These are phyloP conservation scores for Bothriochloa decipiens DNA, from an alignment of 176 grass and related monocot genomes.

Conservation along the genomic window DNA sequence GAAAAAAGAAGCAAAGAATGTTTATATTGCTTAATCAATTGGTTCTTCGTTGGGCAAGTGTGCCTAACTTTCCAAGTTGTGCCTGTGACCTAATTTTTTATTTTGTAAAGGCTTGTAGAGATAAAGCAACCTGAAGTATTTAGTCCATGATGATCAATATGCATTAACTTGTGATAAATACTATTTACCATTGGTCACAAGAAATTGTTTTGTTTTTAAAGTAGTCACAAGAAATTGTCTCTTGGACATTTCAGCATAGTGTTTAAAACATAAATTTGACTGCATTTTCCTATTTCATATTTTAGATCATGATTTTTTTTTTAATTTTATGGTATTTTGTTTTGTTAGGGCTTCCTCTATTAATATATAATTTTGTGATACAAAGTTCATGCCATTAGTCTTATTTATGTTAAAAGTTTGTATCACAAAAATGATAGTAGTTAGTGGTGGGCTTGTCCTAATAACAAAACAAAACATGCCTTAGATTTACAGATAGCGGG, in stretches of 20 bases:
- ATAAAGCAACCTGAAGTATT: neutral
- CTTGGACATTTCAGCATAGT: neutral
- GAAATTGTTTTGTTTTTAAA: neutral
- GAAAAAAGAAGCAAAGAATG: neutral
- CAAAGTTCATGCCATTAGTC: neutral
- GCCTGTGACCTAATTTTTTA: neutral
- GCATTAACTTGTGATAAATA: neutral
- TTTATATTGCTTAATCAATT: conserved; percentile 32
- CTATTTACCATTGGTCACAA: neutral
- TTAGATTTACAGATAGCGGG: neutral
- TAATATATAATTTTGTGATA: neutral
- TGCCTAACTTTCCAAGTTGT: neutral
- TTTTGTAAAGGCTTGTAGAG: neutral
- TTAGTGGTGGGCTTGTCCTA: neutral
- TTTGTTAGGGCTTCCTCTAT: neutral
- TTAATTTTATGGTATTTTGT: neutral
- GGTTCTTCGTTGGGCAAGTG: neutral
- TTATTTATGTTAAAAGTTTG: neutral
- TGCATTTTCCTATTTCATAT: neutral
- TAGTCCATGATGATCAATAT: neutral
- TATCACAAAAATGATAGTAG: neutral
- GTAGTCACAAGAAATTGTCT: neutral
- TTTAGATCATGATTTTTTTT: neutral
- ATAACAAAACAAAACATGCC: neutral
- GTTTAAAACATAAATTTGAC: neutral